These are phyloP conservation scores for Ceratobasidium sp. DNA, from an alignment of 1,284 basidiomycete genomes.

Conservation along the genomic window DNA sequence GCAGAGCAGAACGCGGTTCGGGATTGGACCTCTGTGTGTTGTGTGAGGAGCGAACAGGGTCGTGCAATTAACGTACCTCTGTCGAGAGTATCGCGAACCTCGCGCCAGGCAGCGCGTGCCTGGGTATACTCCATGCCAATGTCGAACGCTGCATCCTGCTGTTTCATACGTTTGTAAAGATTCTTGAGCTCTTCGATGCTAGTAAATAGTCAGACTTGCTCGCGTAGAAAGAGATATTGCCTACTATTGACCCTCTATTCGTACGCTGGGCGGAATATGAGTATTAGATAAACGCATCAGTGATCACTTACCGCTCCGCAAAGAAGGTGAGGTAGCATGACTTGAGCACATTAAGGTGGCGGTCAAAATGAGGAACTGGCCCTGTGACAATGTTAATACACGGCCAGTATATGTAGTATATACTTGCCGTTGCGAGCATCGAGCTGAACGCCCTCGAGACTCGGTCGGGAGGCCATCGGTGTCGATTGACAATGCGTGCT, in stretches of 20 bases:
- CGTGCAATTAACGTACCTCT: constrained; percentile 61
- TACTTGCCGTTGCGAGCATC: constrained; percentile 22
- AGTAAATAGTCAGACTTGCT: neutral
- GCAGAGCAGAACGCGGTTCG: constrained; percentile 76
- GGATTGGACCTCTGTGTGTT: constrained; percentile 72
- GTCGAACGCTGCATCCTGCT: constrained; percentile 12
- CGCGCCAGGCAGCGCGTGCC: constrained; percentile 65
- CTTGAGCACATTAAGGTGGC: constrained; percentile 68
- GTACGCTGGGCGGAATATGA: constrained; percentile 59
- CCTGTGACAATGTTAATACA: constrained; percentile 51
- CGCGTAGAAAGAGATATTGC: constrained; percentile 44
- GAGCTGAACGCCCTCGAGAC: constrained; percentile 24
- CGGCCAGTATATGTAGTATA: neutral
- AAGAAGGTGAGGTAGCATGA: constrained; percentile 85
- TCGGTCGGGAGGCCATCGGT: constrained; percentile 23
- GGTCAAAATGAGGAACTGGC: constrained; percentile 72
- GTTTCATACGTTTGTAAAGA: constrained; percentile 35
- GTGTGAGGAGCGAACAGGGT: neutral
- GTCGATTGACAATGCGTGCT: constrained; percentile 6
- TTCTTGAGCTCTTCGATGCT: constrained; percentile 32
- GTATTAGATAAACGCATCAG: constrained; percentile 30
- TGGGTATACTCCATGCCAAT: neutral
- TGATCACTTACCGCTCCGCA: constrained; percentile 71
- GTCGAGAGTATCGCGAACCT: constrained; percentile 83
- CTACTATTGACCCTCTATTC: constrained; percentile 83